phyloP scores from a whole-genome alignment of 73 alveolate genomes.

The Paraurostyla sp. region DNA sequence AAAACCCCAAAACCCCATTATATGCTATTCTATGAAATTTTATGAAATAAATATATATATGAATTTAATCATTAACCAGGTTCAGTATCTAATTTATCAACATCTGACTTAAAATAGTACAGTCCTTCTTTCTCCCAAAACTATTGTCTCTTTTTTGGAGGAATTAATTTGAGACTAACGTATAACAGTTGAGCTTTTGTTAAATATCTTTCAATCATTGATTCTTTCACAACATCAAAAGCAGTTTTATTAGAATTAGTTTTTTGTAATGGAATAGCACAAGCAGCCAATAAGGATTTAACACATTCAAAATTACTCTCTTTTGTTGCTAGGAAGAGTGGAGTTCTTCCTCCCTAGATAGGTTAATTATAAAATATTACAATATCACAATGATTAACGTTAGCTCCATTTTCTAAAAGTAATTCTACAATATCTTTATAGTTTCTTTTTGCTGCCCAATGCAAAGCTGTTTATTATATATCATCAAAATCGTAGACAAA shows the following conservation, averaged over 20 bases:
- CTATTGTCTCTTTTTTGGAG: background rate
- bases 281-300: constrained; percentile 15
- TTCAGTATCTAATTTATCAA: background rate
- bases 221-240: constrained; percentile 32
- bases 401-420: constrained; percentile 16
- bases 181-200: constrained; percentile 18
- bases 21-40: background rate
- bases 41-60: background rate
- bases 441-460: constrained; percentile 54
- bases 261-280: constrained; percentile 10
- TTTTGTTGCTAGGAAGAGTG: constrained; percentile 3
- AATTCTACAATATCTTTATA: constrained; percentile 24
- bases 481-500: constrained; percentile 33
- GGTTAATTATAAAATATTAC: background rate
- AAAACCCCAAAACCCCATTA: constrained; percentile 22
- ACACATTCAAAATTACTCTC: constrained; percentile 27
- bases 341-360: constrained; percentile 18
- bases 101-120: constrained; percentile 12
- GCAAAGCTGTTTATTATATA: constrained; percentile 8
- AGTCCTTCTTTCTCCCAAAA: constrained; percentile 32
- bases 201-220: constrained; percentile 32
- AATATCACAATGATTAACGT: constrained; percentile 12
- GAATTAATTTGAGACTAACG: background rate
- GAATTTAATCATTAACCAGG: background rate
- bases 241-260: constrained; percentile 28